Evolutionary conservation across 257 asterid genomes (phyloP), one percentile per base, ranked within the genome.

Genomic region (Capsicum chinense): DNA sequence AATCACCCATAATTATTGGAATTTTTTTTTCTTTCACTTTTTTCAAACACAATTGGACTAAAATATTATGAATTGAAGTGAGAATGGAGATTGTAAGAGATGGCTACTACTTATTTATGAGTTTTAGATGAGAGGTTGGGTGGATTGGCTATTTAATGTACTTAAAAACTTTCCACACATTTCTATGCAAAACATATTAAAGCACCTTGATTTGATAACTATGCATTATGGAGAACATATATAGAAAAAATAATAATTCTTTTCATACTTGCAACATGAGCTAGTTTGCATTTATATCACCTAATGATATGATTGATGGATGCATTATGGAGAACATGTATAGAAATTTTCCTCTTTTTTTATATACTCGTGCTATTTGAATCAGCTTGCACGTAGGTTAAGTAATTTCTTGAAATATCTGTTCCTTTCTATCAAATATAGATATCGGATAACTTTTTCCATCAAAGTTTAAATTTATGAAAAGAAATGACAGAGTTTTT

Each of bases 81-180:
- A 73, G 79, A 47, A 19, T 12, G 8, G 14, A 74, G 12, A 21
- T 50, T 48, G n/a, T 26, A 42, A 19, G 80, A 26, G 73, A 26
- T 19, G 19, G 0, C 13, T 56, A 7, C 84, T 87, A 83, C 86
- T 92, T 90, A 89, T 83, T 87, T 84, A 88, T 83, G 86, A 66
- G 17, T 44, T 2, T 15, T 57, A 68, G 85, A 66, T 89, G 85
- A 88, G 42, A 83, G 86, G 93, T 82, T 84, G 94, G 83, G 87
- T 86, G 58, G 33, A 87, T 33, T 4, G 21, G 90, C 87, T 89
- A 69, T 79, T 92, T 56, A 93, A 92, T 93, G 98, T 88, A 15
- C 88, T 89, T 92, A 84, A 87, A 92, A 88, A 87, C 70, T 33
- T 52, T 76, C 89, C 96, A 89, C 95, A 80, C 92, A 88, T 88